Conservation (phyloP, 495 filamentous ascomycete genomes). For the Tuber magnatum region DNA sequence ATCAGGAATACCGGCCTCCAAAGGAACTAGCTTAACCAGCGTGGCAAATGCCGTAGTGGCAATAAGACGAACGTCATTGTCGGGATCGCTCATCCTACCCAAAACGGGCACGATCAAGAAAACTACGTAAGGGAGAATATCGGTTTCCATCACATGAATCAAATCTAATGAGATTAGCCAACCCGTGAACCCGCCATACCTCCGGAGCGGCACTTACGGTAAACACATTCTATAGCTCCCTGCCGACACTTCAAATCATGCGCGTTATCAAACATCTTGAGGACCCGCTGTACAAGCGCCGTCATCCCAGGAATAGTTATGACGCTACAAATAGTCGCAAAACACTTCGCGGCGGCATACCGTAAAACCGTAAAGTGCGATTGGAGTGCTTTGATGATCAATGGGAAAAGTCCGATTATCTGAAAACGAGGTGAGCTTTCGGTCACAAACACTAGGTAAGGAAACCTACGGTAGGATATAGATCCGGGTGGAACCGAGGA, state of each 20-base stretch:
- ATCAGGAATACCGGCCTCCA: slow-evolving; percentile 95
- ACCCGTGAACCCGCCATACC: not conserved
- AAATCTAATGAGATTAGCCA: slow-evolving; percentile 49
- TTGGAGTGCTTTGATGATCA: slow-evolving; percentile 75
- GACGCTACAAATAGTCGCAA: slow-evolving; percentile 94
- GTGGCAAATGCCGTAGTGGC: slow-evolving; percentile 96
- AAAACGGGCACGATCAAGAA: slow-evolving; percentile 98
- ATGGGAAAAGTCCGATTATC: slow-evolving; percentile 73
- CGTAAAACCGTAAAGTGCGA: slow-evolving; percentile 82
- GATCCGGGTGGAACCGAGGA: slow-evolving; percentile 65
- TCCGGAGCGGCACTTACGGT: slow-evolving; percentile 41
- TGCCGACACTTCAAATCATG: slow-evolving; percentile 79
- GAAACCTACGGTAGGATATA: slow-evolving; percentile 54
- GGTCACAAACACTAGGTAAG: not conserved
- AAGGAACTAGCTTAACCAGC: slow-evolving; percentile 94
- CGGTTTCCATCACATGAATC: slow-evolving; percentile 96
- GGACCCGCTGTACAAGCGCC: slow-evolving; percentile 82
- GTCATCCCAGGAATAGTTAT: slow-evolving; percentile 93
- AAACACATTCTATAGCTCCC: slow-evolving; percentile 87
- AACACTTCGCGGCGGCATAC: slow-evolving; percentile 94
- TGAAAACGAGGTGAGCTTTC: not conserved
- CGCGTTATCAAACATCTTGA: slow-evolving; percentile 83
- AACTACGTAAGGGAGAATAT: slow-evolving; percentile 93
- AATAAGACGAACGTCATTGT: slow-evolving; percentile 87
- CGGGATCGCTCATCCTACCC: slow-evolving; percentile 97